A percentile compares a stretch with the other conserved stretches of the same genome.
phyloP scores from a whole-genome alignment of 2,329 filamentous ascomycete genomes.

The Fusarium dlaminii region DNA sequence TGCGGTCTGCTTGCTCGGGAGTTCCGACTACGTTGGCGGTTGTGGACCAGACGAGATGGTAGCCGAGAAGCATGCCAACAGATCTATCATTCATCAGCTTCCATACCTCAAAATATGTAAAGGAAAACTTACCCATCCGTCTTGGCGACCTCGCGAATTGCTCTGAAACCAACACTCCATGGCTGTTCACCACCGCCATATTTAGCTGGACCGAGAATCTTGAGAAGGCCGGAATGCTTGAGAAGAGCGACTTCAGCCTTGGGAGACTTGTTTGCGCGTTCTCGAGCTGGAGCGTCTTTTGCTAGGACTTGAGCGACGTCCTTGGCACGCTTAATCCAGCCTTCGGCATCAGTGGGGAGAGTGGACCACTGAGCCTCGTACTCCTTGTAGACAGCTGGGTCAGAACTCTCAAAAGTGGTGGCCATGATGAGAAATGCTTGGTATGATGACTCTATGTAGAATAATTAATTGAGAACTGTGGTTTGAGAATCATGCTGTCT shows the following conservation, averaged over 20 bases:
- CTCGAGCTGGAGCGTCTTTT: constrained; percentile 40
- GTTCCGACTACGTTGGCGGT: constrained; percentile 11
- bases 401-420: constrained; percentile 38
- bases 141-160: constrained; percentile 70
- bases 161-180: constrained; percentile 63
- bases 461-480: fast-evolving
- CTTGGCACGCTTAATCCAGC: constrained; percentile 50
- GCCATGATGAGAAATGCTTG: background rate
- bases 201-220: constrained; percentile 50
- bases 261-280: constrained; percentile 53
- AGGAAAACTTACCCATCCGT: constrained; percentile 62
- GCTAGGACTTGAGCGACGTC: background rate
- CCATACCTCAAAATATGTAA: fast-evolving
- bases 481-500: background rate
- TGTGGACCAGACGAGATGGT: constrained; percentile 14
- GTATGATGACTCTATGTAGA: fast-evolving
- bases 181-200: constrained; percentile 57
- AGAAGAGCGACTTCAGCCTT: constrained; percentile 52
- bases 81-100: constrained; percentile 49
- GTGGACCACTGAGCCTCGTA: constrained; percentile 49
- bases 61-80: constrained; percentile 64
- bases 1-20: constrained; percentile 64
- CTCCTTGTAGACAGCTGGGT: constrained; percentile 51
- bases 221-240: constrained; percentile 53
- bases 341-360: constrained; percentile 44